Evolutionary conservation across 805 yeast species (phyloP).

Genomic region (Metschnikowia cerradonensis): DNA sequence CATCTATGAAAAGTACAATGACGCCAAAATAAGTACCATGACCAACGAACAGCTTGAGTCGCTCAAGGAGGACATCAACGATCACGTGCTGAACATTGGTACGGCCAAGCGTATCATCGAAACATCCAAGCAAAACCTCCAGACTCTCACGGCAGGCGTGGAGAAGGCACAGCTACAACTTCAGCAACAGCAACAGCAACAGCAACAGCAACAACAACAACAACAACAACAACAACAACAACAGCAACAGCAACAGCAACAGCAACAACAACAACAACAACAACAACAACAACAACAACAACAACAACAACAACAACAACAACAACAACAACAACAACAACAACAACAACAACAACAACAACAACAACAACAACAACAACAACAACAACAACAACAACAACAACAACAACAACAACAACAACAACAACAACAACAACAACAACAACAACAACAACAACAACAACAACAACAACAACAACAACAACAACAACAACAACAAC

Average conservation of each 20-base stretch:
- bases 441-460: neutral
- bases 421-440: slow-evolving; percentile 5
- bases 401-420: slow-evolving; percentile 10
- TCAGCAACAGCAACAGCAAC: slow-evolving; percentile 10
- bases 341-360: slow-evolving; percentile 6
- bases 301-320: slow-evolving; percentile 5
- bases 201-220: slow-evolving; percentile 1
- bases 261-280: slow-evolving; percentile 3
- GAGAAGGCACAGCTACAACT: slow-evolving; percentile 13
- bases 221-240: slow-evolving; percentile 9
- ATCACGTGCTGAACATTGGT: slow-evolving; percentile 56
- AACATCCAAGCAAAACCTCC: slow-evolving; percentile 45
- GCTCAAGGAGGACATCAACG: slow-evolving; percentile 39
- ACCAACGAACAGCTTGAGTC: slow-evolving; percentile 37
- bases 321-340: neutral
- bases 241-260: neutral
- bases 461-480: slow-evolving; percentile 6
- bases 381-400: slow-evolving; percentile 2
- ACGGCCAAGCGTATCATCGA: slow-evolving; percentile 40
- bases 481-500: slow-evolving; percentile 4
- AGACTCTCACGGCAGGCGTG: slow-evolving; percentile 35
- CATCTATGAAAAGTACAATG: slow-evolving; percentile 25
- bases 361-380: slow-evolving; percentile 3
- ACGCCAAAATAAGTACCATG: slow-evolving; percentile 24
- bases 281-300: slow-evolving; percentile 10